Base-by-base conservation (phyloP, 148 eudicot genomes). In the Talinum fruticosum region DNA sequence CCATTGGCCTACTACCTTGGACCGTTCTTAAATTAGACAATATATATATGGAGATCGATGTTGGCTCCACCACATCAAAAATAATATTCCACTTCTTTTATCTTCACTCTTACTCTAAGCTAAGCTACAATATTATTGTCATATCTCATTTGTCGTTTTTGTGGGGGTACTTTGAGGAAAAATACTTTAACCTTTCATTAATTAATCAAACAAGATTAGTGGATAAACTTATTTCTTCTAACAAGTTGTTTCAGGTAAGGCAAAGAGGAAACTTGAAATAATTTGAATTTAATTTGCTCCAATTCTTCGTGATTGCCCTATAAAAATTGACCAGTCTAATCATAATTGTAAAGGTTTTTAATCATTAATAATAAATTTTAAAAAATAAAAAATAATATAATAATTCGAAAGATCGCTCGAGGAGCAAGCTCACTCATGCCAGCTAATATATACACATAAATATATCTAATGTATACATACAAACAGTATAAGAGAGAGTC, bases 21-120 rank as follows among this genome's bases (percentile, higher is more conserved):
- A 61, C 68, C 68, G 35, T 28, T 0, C 23, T 64, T 64, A 64
- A 64, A 18, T 23, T 73, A 36, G 66, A 53, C 18, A n/a, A n/a
- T n/a, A n/a, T n/a, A 34, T 49, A 49, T 7, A 57, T 4, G 28
- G 64, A 57, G 28, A 57, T 57, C 28, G n/a, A 12, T 13, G 16
- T 10, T 57, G 33, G 59, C 35, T 45, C 61, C 54, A 75, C 66
- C 34, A 23, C 38, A 0, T 1, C 6, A 49, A 15, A 21, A 21
- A 23, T 28, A 47, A 74, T 15, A 34, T 12, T 30, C 30, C 78
- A 28, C 57, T 30, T 64, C 26, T 37, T 75, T 75, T 76, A 38
- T 76, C 78, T 76, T 76, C 44, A 65, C 71, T 76, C 61, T 7
- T 45, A 76, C 71, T 66, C 70, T 23, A 65, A 65, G 76, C 41